Evolutionary conservation across 139 green algal genomes (phyloP).

Genomic region (Micractinium conductrix): DNA sequence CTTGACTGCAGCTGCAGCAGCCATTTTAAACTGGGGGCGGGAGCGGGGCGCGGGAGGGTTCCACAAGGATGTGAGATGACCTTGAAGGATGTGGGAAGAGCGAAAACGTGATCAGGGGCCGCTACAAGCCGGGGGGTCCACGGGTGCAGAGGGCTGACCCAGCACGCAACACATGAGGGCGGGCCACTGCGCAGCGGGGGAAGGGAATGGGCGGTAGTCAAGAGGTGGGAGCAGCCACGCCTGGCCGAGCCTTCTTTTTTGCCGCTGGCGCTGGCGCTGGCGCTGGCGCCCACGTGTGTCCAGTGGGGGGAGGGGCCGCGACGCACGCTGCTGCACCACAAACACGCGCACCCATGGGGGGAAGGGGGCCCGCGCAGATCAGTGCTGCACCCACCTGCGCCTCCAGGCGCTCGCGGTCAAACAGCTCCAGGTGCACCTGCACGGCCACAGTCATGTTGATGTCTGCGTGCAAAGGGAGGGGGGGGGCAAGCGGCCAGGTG

Average conservation of each 20-base stretch:
- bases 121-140: too few species aligned
- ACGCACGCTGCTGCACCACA: background rate
- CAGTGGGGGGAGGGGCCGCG: background rate
- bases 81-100: too few species aligned
- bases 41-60: too few species aligned
- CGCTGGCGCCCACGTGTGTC: background rate
- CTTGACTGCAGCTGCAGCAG: too few species aligned
- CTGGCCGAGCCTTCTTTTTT: background rate
- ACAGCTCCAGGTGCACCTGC: background rate
- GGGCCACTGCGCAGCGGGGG: background rate
- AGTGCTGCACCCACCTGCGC: background rate
- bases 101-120: too few species aligned
- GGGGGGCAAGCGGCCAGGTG: too few species aligned
- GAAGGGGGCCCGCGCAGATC: background rate
- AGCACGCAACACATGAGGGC: background rate
- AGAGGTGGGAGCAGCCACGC: background rate
- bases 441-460: background rate
- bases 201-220: background rate
- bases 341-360: background rate
- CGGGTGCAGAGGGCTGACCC: too few species aligned
- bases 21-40: too few species aligned
- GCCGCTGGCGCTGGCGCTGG: background rate
- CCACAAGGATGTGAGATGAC: too few species aligned
- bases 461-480: background rate
- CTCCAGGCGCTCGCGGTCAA: background rate